phyloP scores from a whole-genome alignment of 345 rosid genomes.

The Sapria himalayana region DNA sequence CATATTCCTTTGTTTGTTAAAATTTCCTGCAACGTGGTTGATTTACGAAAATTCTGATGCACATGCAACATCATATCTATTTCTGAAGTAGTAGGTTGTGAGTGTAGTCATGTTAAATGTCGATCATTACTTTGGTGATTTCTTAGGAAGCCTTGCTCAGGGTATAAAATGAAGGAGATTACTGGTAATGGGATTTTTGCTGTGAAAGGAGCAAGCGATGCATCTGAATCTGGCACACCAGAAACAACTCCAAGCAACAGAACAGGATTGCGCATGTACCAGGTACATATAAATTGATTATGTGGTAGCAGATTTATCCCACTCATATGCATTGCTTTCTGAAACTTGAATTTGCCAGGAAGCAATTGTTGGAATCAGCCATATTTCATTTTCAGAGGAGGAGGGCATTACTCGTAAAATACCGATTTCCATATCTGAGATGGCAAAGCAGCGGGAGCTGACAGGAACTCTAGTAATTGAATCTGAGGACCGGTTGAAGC shows the following conservation, averaged over 20 bases:
- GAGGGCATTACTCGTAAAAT: constrained; percentile 52
- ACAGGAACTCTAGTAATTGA: constrained; percentile 65
- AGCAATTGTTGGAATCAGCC: constrained; percentile 74
- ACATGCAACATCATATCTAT: too few relatives aligned
- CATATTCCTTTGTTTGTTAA: too few relatives aligned
- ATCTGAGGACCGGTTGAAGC: constrained; percentile 45
- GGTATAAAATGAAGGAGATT: constrained; percentile 81
- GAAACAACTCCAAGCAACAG: constrained; percentile 26
- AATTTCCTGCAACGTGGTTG: too few relatives aligned
- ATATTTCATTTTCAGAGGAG: constrained; percentile 78
- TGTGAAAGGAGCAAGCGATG: constrained; percentile 30
- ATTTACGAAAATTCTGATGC: too few relatives aligned
- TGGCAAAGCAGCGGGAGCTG: constrained; percentile 85
- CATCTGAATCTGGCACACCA: constrained; percentile 25
- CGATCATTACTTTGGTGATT: too few relatives aligned
- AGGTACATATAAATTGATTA: constrained; percentile 19
- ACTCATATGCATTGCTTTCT: neutral
- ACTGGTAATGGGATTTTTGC: constrained; percentile 89
- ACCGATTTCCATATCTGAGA: constrained; percentile 56
- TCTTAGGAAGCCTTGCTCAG: constrained; percentile 83
- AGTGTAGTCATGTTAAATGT: too few relatives aligned
- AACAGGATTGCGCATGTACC: constrained; percentile 64
- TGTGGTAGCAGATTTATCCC: neutral
- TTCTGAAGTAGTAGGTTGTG: too few relatives aligned
- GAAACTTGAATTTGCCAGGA: constrained; percentile 25